Conservation (phyloP, 345 rosid genomes). For the Viola odorata region DNA sequence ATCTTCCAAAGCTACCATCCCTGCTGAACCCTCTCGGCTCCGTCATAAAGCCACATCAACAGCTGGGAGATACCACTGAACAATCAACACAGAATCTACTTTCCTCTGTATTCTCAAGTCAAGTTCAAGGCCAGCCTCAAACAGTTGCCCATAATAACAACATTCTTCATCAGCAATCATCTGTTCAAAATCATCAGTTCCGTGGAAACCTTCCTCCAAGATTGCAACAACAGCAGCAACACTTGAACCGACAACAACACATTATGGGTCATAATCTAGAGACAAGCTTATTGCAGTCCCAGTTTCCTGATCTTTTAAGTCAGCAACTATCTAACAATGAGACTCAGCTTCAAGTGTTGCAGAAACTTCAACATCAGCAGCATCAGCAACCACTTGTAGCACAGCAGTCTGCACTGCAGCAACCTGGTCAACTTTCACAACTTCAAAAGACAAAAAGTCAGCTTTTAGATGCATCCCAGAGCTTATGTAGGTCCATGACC, state of each 20-base stretch:
- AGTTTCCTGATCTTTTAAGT: conserved; percentile 40
- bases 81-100: conserved; percentile 46
- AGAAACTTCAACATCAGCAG: conserved; percentile 77
- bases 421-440: conserved; percentile 34
- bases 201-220: conserved; percentile 44
- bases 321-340: conserved; percentile 49
- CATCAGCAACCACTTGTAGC: conserved; percentile 46
- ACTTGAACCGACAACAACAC: conserved; percentile 33
- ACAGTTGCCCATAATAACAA: conserved; percentile 30
- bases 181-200: conserved; percentile 40
- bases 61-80: conserved; percentile 36
- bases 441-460: conserved; percentile 53
- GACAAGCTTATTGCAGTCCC: conserved; percentile 33
- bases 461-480: conserved; percentile 43
- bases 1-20: conserved; percentile 39
- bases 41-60: conserved; percentile 34
- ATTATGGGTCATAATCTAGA: conserved; percentile 41
- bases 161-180: conserved; percentile 39
- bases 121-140: conserved; percentile 51
- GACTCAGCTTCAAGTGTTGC: conserved; percentile 60
- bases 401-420: conserved; percentile 45
- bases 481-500: conserved; percentile 40
- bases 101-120: conserved; percentile 34
- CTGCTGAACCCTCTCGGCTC: conserved; percentile 27
- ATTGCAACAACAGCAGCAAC: conserved; percentile 45